Evolutionary conservation across 163 green algal species (phyloP).

Genomic region (Coccomyxa subellipsoidea): DNA sequence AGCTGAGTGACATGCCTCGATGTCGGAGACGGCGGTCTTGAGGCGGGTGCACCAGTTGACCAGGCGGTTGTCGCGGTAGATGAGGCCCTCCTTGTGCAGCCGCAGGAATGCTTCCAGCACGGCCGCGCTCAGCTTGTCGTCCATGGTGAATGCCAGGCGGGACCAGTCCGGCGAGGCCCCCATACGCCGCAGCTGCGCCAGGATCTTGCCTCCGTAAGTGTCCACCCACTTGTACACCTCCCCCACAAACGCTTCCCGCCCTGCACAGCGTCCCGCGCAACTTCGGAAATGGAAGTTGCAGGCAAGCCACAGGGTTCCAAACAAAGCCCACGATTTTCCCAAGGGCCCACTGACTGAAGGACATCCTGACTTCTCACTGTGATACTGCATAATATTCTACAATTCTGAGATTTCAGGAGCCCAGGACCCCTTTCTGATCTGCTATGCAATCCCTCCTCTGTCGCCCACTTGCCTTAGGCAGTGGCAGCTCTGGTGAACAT

Average conservation of each 20-base stretch:
- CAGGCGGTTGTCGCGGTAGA: constrained; percentile 97
- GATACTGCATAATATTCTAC: no score
- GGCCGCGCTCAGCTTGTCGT: constrained; percentile 77
- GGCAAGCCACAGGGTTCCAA: no score
- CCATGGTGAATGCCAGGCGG: constrained; percentile 93
- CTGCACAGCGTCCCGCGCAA: constrained; percentile 42
- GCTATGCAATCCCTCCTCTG: no score
- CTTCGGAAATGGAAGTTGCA: no score
- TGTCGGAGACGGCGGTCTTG: constrained; percentile 93
- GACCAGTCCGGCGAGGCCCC: constrained; percentile 90
- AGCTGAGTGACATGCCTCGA: constrained; percentile 69
- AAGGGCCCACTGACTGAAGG: no score
- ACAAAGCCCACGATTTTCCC: no score
- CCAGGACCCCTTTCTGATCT: no score
- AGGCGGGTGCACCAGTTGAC: constrained; percentile 97
- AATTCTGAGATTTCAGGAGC: no score
- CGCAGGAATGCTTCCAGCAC: constrained; percentile 95
- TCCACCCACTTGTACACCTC: constrained; percentile 90
- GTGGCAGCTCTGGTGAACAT: no score
- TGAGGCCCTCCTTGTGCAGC: constrained; percentile 80
- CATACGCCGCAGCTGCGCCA: constrained; percentile 82
- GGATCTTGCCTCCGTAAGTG: constrained; percentile 86
- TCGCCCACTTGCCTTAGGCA: no score
- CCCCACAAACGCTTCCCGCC: constrained; percentile 88
- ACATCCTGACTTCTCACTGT: no score